phyloP scores from a whole-genome alignment of 2,329 filamentous ascomycete species.

The Aspergillus sp. region DNA sequence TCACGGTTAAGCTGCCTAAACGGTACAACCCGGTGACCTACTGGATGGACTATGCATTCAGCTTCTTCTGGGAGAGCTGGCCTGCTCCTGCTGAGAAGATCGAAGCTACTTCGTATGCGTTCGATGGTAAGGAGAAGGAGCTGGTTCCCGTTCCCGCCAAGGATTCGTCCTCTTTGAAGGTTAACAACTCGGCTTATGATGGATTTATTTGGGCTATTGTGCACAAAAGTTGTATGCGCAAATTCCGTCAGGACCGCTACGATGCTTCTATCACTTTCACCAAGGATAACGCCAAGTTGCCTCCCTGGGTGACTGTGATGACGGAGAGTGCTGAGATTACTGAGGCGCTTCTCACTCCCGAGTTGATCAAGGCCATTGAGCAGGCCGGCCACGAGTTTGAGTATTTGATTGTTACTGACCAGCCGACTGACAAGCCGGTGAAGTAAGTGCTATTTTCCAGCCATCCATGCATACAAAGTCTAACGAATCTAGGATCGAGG shows the following conservation, averaged over 20 bases:
- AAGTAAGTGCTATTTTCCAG: conserved; percentile 53
- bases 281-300: conserved; percentile 86
- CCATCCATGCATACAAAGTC: neutral
- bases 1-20: conserved; percentile 74
- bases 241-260: conserved; percentile 84
- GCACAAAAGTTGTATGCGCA: conserved; percentile 90
- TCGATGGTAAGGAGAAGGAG: conserved; percentile 82
- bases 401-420: conserved; percentile 82
- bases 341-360: conserved; percentile 76
- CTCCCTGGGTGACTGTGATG: conserved; percentile 88
- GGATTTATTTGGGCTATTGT: conserved; percentile 92
- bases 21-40: conserved; percentile 72
- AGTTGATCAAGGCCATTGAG: conserved; percentile 72
- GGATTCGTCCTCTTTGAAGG: conserved; percentile 51
- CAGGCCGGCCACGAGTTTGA: conserved; percentile 74
- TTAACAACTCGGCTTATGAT: conserved; percentile 62
- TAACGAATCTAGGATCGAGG: conserved; percentile 59
- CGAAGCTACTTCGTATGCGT: conserved; percentile 75
- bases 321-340: conserved; percentile 94
- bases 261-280: conserved; percentile 88
- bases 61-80: conserved; percentile 75
- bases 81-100: conserved; percentile 62
- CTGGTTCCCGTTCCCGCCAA: conserved; percentile 61
- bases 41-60: conserved; percentile 60
- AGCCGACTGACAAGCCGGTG: conserved; percentile 76